Conservation (phyloP, 139 green algal genomes). For the Picochlorum sp. region DNA sequence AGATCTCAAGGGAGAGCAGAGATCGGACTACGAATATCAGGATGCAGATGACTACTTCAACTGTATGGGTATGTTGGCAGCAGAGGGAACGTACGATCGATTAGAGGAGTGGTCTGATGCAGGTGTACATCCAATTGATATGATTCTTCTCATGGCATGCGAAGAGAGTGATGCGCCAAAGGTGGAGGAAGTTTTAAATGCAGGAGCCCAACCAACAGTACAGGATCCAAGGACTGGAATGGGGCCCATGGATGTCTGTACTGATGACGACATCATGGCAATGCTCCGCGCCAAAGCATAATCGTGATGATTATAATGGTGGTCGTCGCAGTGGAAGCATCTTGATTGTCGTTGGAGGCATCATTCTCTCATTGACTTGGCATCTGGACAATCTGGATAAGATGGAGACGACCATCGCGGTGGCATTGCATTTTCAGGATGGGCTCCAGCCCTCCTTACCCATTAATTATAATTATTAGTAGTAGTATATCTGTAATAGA, state of each 20-base stretch:
- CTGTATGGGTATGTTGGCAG: constrained; percentile 92
- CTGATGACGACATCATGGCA: constrained; percentile 45
- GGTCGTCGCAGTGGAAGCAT: no score
- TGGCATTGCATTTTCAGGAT: no score
- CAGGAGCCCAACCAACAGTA: constrained; percentile 51
- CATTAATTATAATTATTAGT: no score
- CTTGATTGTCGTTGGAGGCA: no score
- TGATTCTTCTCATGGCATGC: constrained; percentile 82
- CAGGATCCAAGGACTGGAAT: constrained; percentile 59
- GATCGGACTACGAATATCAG: constrained; percentile 59
- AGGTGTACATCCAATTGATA: constrained; percentile 71
- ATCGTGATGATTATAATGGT: no score
- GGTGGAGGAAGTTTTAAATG: constrained; percentile 78
- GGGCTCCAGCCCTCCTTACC: no score
- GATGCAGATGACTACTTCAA: constrained; percentile 96
- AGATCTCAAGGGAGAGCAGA: constrained; percentile 2
- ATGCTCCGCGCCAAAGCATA: constrained; percentile 28
- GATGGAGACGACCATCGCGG: no score
- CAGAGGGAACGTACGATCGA: constrained; percentile 69
- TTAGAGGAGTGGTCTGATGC: constrained; percentile 66
- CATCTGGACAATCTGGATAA: no score
- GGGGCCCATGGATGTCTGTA: constrained; percentile 54
- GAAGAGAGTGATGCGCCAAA: constrained; percentile 85
- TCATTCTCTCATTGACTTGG: no score
- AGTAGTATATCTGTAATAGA: no score